These are phyloP conservation scores for Zarea fungicola DNA, from an alignment of 2,329 filamentous ascomycete genomes.

Conservation along the genomic window DNA sequence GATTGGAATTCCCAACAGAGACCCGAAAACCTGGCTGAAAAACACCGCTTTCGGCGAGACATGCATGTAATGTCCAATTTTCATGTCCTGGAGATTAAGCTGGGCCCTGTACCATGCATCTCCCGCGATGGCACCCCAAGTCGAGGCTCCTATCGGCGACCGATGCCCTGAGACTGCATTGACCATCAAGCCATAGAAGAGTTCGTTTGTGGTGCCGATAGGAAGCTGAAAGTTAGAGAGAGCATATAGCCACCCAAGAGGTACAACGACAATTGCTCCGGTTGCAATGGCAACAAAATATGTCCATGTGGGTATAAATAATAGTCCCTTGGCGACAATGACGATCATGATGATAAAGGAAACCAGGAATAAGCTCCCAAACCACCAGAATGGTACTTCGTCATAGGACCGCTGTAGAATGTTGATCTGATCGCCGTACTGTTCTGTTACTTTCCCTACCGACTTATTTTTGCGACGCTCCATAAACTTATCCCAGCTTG, in stretches of 20 bases:
- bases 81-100: slow-evolving; percentile 56
- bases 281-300: slow-evolving; percentile 52
- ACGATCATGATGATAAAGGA: slow-evolving; percentile 40
- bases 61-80: slow-evolving; percentile 62
- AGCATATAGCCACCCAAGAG: slow-evolving; percentile 55
- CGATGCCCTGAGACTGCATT: slow-evolving; percentile 44
- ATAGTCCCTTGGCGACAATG: slow-evolving; percentile 43
- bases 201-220: slow-evolving; percentile 55
- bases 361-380: slow-evolving; percentile 41
- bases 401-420: slow-evolving; percentile 51
- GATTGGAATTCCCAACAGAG: slow-evolving; percentile 52
- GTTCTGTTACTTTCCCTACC: slow-evolving; percentile 42
- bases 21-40: slow-evolving; percentile 56
- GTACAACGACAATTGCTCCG: slow-evolving; percentile 50
- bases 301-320: slow-evolving; percentile 57
- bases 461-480: slow-evolving; percentile 27
- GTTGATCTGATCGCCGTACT: slow-evolving; percentile 55
- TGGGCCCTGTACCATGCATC: slow-evolving; percentile 57
- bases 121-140: slow-evolving; percentile 54
- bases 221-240: slow-evolving; percentile 50
- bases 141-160: slow-evolving; percentile 52
- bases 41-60: slow-evolving; percentile 54
- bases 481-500: slow-evolving; percentile 39
- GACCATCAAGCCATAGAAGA: slow-evolving; percentile 56
- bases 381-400: slow-evolving; percentile 58